Evolutionary conservation across 2,329 filamentous ascomycete species (phyloP), one percentile per base, ranked within the genome.

Genomic region (Scytalidium sp.): DNA sequence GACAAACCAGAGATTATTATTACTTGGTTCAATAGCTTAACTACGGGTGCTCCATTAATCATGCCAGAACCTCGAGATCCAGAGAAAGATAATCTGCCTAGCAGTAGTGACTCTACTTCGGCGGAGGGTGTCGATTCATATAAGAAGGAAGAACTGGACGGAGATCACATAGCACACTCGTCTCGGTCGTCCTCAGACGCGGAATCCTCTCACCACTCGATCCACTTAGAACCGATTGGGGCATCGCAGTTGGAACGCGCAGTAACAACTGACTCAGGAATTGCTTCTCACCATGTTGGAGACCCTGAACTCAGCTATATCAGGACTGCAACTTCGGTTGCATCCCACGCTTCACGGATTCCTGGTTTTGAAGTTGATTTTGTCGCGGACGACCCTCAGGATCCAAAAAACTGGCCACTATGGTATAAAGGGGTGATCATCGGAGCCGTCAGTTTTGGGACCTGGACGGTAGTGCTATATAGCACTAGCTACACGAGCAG

Each of bases 401-500:
- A 90, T 60, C 87, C 88, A 0, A 75, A 78, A 50, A 85, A 87
- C 62, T 92, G 88, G 87, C 67, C 81, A 0, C 60, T 84, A 25
- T 75, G 70, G 60, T 70, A 68, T 54, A 70, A 70, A 43, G 62
- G 60, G 39, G 46, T 64, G 21, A 66, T 64, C 9, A 65, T 70
- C n/a, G 63, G 58, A 1, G 60, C 63, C 4, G 63, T 73, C 2
- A 63, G 67, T 59, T 64, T 64, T 42, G 60, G 64, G 39, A 67
- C 66, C 40, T 66, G 66, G 67, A 66, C 52, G 64, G 75, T 55
- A 51, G 84, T 90, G 15, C 64, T 90, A 42, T 90, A 91, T 63
- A 90, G 85, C 43, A 94, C 90, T 0, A 85, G 81, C 46, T 95
- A 94, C 64, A 90, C 89, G 1, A 81, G 84, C 1, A 85, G 84